phyloP scores from a whole-genome alignment of 805 yeast species.

The Metschnikowia henanensis region DNA sequence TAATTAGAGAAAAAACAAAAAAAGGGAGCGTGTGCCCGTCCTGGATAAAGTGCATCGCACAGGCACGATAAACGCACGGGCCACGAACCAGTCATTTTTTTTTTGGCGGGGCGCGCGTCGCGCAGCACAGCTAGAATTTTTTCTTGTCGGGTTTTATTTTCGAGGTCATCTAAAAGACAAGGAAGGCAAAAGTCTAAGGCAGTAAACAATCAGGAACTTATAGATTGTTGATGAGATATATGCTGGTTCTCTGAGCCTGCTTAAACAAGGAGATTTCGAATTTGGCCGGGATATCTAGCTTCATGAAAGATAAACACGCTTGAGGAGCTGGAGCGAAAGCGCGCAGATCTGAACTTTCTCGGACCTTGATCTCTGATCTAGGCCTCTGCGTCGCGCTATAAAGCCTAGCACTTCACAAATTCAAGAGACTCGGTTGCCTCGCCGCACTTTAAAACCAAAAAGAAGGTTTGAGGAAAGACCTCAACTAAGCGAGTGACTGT shows the following conservation, averaged over 20 bases:
- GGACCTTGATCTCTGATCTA: background rate
- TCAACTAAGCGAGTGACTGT: too few relatives aligned
- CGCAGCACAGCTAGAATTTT: background rate
- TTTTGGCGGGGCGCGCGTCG: constrained; percentile 5
- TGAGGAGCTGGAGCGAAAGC: background rate
- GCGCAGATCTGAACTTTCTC: background rate
- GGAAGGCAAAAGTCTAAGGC: too few relatives aligned
- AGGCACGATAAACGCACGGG: constrained; percentile 10
- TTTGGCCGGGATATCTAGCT: background rate
- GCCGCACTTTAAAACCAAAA: too few relatives aligned
- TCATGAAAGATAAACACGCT: background rate
- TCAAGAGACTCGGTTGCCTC: too few relatives aligned
- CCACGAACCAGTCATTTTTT: background rate
- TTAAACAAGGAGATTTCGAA: background rate
- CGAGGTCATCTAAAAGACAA: too few relatives aligned
- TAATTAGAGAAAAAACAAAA: constrained; percentile 1
- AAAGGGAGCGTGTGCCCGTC: constrained; percentile 1
- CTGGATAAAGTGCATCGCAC: constrained; percentile 8
- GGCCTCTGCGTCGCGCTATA: too few relatives aligned
- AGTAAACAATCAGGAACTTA: too few relatives aligned
- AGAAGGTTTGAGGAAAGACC: too few relatives aligned
- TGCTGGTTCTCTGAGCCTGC: too few relatives aligned
- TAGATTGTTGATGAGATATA: too few relatives aligned
- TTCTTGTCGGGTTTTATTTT: background rate
- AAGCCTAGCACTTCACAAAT: too few relatives aligned